Percentiles rank a stretch among this genome's conserved stretches.
Evolutionary conservation across 768 basidiomycete genomes (phyloP).

Genomic region (Boletus tomentosulus): DNA sequence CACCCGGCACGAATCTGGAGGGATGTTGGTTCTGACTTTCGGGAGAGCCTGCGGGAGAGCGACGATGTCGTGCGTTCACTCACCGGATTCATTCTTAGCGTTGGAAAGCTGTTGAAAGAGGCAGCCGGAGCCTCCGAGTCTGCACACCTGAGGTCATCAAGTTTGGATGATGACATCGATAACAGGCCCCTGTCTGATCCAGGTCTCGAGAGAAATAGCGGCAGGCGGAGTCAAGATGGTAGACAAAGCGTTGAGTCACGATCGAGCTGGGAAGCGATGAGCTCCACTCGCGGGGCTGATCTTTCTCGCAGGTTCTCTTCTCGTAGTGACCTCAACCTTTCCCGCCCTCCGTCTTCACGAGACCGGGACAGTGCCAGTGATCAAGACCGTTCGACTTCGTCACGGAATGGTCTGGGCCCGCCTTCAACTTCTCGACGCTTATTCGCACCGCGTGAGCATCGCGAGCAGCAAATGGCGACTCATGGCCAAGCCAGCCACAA

Average conservation of each 20-base stretch:
- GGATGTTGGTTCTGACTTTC: slow-evolving; percentile 63
- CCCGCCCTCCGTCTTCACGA: slow-evolving; percentile 24
- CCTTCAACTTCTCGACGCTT: slow-evolving; percentile 46
- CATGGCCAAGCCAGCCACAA: slow-evolving; percentile 14
- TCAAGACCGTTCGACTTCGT: slow-evolving; percentile 23
- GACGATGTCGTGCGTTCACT: slow-evolving; percentile 77
- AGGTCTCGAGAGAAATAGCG: slow-evolving; percentile 35
- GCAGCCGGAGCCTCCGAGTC: slow-evolving; percentile 31
- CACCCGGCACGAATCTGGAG: slow-evolving; percentile 61
- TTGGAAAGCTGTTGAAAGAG: slow-evolving; percentile 68
- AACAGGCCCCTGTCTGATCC: slow-evolving; percentile 33
- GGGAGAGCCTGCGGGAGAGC: slow-evolving; percentile 66
- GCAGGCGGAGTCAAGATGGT: slow-evolving; percentile 52
- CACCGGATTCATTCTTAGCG: slow-evolving; percentile 72
- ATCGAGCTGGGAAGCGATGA: slow-evolving; percentile 41
- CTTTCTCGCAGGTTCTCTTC: slow-evolving; percentile 26
- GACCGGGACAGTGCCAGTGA: slow-evolving; percentile 26
- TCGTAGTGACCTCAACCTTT: slow-evolving; percentile 19
- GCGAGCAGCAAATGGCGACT: slow-evolving; percentile 36
- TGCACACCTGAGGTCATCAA: slow-evolving; percentile 46
- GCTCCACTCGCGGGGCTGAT: slow-evolving; percentile 17
- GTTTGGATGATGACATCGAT: slow-evolving; percentile 49
- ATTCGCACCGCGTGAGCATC: slow-evolving; percentile 54
- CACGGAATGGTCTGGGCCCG: slow-evolving; percentile 18
- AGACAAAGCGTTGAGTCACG: slow-evolving; percentile 49